A percentile compares a stretch with the other conserved stretches of the same genome.
These are phyloP conservation scores for Luzula sylvatica DNA, from an alignment of 176 grass and related monocot genomes.

Conservation along the genomic window DNA sequence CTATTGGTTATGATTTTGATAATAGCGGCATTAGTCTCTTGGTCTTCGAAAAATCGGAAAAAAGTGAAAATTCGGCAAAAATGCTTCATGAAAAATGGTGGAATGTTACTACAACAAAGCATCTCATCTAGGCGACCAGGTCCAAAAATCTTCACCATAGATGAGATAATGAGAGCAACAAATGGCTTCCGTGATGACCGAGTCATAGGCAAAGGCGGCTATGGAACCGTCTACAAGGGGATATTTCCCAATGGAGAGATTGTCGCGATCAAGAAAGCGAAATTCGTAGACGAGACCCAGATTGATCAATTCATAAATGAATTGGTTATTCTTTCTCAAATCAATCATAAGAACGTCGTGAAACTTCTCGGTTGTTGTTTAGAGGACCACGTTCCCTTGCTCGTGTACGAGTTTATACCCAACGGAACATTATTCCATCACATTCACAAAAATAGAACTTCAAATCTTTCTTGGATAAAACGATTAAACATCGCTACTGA, in stretches of 20 bases:
- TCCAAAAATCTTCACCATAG: conserved; percentile 3
- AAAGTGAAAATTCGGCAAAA: conserved; percentile 1
- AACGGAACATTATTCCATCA: conserved; percentile 9
- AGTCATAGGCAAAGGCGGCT: conserved; percentile 21
- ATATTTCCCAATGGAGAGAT: conserved; percentile 2
- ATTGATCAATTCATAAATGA: conserved; percentile 15
- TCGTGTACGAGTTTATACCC: not conserved
- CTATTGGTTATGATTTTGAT: not conserved
- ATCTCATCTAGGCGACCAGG: not conserved
- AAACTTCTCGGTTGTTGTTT: conserved; percentile 21
- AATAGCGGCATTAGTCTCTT: not conserved
- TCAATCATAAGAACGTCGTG: conserved; percentile 14
- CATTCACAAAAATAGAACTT: not conserved
- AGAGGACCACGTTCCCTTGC: conserved; percentile 8
- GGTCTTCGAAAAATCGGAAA: conserved; percentile 1
- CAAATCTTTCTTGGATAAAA: conserved; percentile 3
- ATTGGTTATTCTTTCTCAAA: conserved; percentile 10
- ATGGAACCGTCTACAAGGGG: conserved; percentile 11
- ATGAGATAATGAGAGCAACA: conserved; percentile 15
- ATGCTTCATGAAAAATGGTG: conserved; percentile 16
- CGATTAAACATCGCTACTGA: conserved; percentile 30
- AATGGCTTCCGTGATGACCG: not conserved
- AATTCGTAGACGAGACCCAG: conserved; percentile 8
- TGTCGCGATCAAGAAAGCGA: conserved; percentile 27
- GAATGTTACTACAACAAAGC: conserved; percentile 5